Conservation (phyloP, 805 yeast species). For the Starmerella vitae region DNA sequence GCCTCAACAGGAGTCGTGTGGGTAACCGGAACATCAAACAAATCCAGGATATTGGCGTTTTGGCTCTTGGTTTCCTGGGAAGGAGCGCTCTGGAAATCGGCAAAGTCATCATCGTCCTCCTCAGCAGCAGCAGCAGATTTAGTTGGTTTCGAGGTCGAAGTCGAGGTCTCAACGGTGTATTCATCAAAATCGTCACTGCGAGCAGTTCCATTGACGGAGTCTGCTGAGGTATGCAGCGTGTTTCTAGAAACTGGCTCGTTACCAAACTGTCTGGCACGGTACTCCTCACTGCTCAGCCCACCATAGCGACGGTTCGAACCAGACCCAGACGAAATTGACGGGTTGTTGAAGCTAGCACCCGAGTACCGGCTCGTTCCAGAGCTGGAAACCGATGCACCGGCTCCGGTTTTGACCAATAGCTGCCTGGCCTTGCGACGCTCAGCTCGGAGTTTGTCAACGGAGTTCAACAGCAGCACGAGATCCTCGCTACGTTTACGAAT, state of each 20-base stretch:
- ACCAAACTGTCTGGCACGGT: slow-evolving; percentile 20
- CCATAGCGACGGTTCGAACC: slow-evolving; percentile 26
- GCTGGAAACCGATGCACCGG: slow-evolving; percentile 33
- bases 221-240: slow-evolving; percentile 28
- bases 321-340: neutral
- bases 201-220: slow-evolving; percentile 23
- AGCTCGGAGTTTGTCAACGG: slow-evolving; percentile 58
- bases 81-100: slow-evolving; percentile 42
- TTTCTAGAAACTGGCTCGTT: slow-evolving; percentile 29
- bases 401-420: slow-evolving; percentile 55
- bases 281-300: slow-evolving; percentile 26
- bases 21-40: slow-evolving; percentile 17
- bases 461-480: slow-evolving; percentile 54
- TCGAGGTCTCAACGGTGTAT: slow-evolving; percentile 23
- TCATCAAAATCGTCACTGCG: slow-evolving; percentile 31
- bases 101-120: slow-evolving; percentile 47
- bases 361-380: slow-evolving; percentile 20
- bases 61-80: slow-evolving; percentile 25
- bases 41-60: slow-evolving; percentile 18
- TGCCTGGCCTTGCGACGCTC: slow-evolving; percentile 88
- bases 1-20: neutral
- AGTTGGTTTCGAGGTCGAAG: neutral
- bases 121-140: slow-evolving; percentile 21
- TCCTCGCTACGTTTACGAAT: slow-evolving; percentile 84
- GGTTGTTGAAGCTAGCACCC: slow-evolving; percentile 2